Conservation (phyloP, 148 eudicot genomes). For the Camellia granthamiana region DNA sequence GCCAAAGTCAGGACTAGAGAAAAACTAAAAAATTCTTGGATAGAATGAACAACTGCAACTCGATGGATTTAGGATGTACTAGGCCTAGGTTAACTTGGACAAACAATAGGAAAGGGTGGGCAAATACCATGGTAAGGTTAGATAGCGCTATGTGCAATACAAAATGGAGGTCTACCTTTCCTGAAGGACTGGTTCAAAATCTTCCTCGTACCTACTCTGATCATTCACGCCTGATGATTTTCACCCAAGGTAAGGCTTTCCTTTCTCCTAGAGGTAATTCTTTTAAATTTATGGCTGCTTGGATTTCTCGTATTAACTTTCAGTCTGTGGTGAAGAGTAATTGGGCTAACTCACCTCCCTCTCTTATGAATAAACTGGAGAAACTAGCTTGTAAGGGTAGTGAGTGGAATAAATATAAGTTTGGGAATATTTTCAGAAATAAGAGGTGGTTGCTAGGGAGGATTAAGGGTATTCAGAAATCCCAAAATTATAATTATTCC, state of each 20-base stretch:
- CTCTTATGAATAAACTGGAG: not conserved
- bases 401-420: not conserved
- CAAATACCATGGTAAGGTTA: not conserved
- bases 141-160: not conserved
- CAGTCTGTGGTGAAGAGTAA: not conserved
- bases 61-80: not conserved
- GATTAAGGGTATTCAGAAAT: not conserved
- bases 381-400: no score
- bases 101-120: not conserved
- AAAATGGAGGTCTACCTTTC: not conserved
- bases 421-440: not conserved
- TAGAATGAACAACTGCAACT: not conserved
- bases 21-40: not conserved
- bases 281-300: not conserved
- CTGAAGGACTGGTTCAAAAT: not conserved
- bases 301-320: not conserved
- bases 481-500: not conserved
- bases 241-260: not conserved
- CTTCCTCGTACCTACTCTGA: not conserved
- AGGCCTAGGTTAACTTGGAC: no score
- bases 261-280: rapidly evolving
- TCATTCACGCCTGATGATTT: not conserved
- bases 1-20: not conserved
- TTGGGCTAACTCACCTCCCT: no score
- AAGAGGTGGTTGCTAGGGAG: not conserved